These are phyloP conservation scores for Saxophila tyrrhenica DNA, from an alignment of 495 filamentous ascomycete species.

Conservation along the genomic window DNA sequence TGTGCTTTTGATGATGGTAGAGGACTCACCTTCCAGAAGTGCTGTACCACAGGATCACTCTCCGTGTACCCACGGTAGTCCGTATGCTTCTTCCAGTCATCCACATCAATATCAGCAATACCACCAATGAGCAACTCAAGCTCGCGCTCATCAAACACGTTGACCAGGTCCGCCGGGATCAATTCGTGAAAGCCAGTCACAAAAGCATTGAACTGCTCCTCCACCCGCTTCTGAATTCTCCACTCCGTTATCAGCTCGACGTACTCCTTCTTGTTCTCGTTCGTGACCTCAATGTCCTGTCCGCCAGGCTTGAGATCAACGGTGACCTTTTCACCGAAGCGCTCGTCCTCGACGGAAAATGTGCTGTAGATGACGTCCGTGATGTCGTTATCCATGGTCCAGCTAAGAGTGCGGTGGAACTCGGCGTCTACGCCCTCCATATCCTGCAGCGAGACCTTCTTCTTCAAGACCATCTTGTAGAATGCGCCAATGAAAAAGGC, in stretches of 20 bases:
- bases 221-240: constrained; percentile 96
- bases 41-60: constrained; percentile 87
- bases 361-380: constrained; percentile 83
- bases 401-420: constrained; percentile 87
- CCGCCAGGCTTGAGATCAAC: constrained; percentile 89
- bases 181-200: constrained; percentile 95
- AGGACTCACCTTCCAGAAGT: constrained; percentile 85
- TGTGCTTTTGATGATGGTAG: background rate
- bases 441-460: constrained; percentile 80
- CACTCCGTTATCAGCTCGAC: constrained; percentile 85
- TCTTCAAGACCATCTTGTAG: constrained; percentile 98
- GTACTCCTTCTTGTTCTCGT: constrained; percentile 92
- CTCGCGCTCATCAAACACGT: constrained; percentile 97
- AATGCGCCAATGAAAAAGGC: constrained; percentile 99
- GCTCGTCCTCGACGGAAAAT: constrained; percentile 93
- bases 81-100: constrained; percentile 99
- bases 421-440: constrained; percentile 99
- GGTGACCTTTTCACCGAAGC: constrained; percentile 84
- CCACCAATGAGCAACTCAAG: constrained; percentile 93
- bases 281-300: constrained; percentile 85
- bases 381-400: constrained; percentile 97
- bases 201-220: constrained; percentile 97
- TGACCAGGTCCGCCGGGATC: constrained; percentile 91
- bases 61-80: constrained; percentile 99
- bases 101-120: constrained; percentile 98